Evolutionary conservation across 192 early-diverging fungal genomes (phyloP).

Genomic region (Linnemannia exigua): DNA sequence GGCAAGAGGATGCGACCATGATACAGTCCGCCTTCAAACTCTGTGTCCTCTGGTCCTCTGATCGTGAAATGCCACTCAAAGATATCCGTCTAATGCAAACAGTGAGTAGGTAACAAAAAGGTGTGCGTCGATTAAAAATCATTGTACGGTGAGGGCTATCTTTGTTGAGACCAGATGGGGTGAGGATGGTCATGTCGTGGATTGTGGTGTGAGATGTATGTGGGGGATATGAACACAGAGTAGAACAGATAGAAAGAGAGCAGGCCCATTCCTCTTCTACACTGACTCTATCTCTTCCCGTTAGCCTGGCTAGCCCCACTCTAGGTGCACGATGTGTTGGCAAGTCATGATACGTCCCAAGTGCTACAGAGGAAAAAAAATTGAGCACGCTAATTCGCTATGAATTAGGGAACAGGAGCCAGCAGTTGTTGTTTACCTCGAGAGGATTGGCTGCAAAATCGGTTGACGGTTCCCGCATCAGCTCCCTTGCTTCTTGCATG

Average conservation of each 20-base stretch:
- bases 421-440: slow-evolving; percentile 55
- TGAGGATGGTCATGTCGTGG: neutral
- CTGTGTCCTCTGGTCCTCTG: slow-evolving; percentile 87
- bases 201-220: neutral
- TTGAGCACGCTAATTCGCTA: neutral
- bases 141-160: neutral
- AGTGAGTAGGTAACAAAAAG: neutral
- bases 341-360: neutral
- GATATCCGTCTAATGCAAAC: slow-evolving; percentile 81
- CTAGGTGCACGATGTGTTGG: neutral
- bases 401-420: neutral
- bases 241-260: neutral
- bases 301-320: neutral
- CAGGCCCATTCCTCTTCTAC: neutral
- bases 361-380: neutral
- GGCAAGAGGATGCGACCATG: slow-evolving; percentile 95
- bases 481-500: slow-evolving; percentile 82
- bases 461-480: slow-evolving; percentile 74
- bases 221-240: neutral
- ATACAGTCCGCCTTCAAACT: slow-evolving; percentile 88
- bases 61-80: slow-evolving; percentile 99
- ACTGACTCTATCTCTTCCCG: too few species aligned
- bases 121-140: neutral
- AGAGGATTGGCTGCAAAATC: slow-evolving; percentile 85
- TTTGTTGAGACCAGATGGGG: neutral